These are phyloP conservation scores for Mycena sanguinolenta DNA, from an alignment of 768 basidiomycete genomes.

Conservation along the genomic window DNA sequence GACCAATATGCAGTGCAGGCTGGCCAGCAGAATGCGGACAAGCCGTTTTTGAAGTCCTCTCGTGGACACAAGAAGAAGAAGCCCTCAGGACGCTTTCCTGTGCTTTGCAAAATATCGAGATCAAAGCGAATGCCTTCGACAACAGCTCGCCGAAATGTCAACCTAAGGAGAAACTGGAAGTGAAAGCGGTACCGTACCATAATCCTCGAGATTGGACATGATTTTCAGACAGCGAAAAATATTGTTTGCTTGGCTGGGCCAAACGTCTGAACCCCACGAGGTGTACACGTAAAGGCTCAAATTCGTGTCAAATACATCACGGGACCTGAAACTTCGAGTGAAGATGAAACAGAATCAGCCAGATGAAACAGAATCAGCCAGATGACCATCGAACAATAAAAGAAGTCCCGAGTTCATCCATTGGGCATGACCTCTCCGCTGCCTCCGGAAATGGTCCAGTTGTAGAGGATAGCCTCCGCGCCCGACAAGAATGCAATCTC, in stretches of 20 bases:
- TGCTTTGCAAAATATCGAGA: too few relatives aligned
- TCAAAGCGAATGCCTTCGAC: too few relatives aligned
- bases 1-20: too few relatives aligned
- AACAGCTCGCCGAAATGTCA: too few relatives aligned
- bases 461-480: not conserved
- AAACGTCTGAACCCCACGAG: not conserved
- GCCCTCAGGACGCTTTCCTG: too few relatives aligned
- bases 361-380: too few relatives aligned
- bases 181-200: conserved; percentile 8
- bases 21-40: too few relatives aligned
- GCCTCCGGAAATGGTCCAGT: not conserved
- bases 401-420: conserved; percentile 5
- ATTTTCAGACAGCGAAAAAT: conserved; percentile 2
- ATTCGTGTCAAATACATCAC: not conserved
- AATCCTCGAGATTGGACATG: not conserved
- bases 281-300: too few relatives aligned
- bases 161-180: too few relatives aligned
- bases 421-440: too few relatives aligned
- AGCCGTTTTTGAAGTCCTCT: too few relatives aligned
- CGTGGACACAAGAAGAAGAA: too few relatives aligned
- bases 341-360: not conserved
- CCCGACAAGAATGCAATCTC: not conserved
- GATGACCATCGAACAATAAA: not conserved
- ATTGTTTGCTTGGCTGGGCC: conserved; percentile 22
- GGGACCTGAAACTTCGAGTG: not conserved